These are phyloP conservation scores for Aureobasidium sp. DNA, from an alignment of 2,329 filamentous ascomycete genomes.

Conservation along the genomic window DNA sequence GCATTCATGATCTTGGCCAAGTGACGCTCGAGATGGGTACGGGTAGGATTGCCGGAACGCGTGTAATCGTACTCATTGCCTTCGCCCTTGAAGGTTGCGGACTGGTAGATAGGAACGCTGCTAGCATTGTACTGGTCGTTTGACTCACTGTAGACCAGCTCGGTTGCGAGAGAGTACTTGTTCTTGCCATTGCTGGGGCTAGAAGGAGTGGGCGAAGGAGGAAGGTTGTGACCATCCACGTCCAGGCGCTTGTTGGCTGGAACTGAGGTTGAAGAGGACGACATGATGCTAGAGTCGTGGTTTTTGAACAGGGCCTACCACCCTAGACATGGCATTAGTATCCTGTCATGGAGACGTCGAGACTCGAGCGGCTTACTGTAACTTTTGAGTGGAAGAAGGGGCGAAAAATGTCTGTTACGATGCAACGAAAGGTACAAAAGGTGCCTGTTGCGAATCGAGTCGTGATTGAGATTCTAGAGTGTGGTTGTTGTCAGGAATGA, in stretches of 20 bases:
- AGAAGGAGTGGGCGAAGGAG: constrained; percentile 86
- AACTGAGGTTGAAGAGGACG: not conserved
- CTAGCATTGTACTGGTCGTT: constrained; percentile 96
- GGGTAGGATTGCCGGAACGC: constrained; percentile 90
- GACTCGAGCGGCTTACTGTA: not conserved
- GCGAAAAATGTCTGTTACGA: not conserved
- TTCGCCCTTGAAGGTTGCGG: constrained; percentile 89
- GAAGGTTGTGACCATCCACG: constrained; percentile 74
- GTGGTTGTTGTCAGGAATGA: not conserved
- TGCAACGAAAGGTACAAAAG: not conserved
- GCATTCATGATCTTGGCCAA: constrained; percentile 99
- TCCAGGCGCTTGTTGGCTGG: constrained; percentile 48
- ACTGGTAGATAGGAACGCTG: constrained; percentile 95
- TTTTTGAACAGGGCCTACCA: constrained; percentile 10
- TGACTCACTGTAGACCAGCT: constrained; percentile 91
- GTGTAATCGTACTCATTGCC: constrained; percentile 95
- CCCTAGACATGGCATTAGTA: not conserved
- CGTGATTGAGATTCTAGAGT: not conserved
- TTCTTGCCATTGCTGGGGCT: constrained; percentile 70
- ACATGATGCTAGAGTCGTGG: constrained; percentile 5
- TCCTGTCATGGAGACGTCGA: too few relatives aligned
- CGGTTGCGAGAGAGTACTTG: constrained; percentile 88
- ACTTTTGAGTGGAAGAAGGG: not conserved
- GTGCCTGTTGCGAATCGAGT: not conserved
- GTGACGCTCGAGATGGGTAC: constrained; percentile 91